Percentiles rank a stretch among this genome's conserved stretches.
phyloP scores from a whole-genome alignment of 306 rosid genomes.

The Malus sieversii region DNA sequence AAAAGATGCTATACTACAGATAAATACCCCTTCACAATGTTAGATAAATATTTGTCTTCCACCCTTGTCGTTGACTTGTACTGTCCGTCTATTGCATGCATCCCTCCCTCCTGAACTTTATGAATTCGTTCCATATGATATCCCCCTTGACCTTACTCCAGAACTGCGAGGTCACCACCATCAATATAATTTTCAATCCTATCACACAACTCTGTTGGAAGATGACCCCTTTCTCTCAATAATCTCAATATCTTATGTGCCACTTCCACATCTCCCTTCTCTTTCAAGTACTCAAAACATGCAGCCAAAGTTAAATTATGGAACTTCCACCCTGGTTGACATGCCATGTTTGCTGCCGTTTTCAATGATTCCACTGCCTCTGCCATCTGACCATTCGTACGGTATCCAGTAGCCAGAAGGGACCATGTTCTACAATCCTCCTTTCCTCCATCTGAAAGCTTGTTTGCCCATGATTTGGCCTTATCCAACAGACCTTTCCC shows the following conservation, averaged over 20 bases:
- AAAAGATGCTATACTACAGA: too few species aligned
- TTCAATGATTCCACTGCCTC: conserved; percentile 53
- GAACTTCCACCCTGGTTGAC: conserved; percentile 31
- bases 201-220: conserved; percentile 13
- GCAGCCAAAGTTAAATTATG: conserved; percentile 19
- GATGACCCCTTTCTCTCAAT: conserved; percentile 16
- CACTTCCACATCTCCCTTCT: conserved; percentile 33
- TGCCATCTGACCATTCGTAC: conserved; percentile 27
- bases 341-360: conserved; percentile 24
- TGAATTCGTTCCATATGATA: not conserved
- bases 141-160: not conserved
- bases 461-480: conserved; percentile 40
- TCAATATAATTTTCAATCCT: conserved; percentile 27
- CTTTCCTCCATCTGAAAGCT: conserved; percentile 40
- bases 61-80: not conserved
- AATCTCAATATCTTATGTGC: conserved; percentile 39
- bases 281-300: conserved; percentile 53
- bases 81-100: not conserved
- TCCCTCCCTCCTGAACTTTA: not conserved
- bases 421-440: conserved; percentile 31
- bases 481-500: conserved; percentile 37
- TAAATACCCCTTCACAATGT: not conserved
- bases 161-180: not conserved
- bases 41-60: not conserved
- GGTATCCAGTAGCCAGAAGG: conserved; percentile 35